A percentile compares a stretch with the other conserved stretches of the same genome.
Conservation (phyloP, 768 basidiomycete genomes). For the Psilocybe sp. region DNA sequence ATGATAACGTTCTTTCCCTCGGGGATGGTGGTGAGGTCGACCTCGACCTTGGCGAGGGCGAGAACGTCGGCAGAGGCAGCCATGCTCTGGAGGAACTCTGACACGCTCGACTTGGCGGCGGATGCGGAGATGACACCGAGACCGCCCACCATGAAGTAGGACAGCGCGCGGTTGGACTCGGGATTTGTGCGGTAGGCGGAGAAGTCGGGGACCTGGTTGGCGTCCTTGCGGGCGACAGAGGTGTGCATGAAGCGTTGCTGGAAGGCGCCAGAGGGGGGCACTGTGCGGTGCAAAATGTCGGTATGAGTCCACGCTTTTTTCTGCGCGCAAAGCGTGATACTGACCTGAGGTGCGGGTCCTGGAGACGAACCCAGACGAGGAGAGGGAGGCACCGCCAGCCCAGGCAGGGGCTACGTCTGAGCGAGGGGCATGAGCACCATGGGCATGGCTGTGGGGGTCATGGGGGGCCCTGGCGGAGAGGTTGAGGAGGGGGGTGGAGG, state of each 20-base stretch:
- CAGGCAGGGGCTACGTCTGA: conserved; percentile 63
- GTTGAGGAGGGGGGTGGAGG: conserved; percentile 72
- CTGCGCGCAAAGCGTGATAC: conserved; percentile 17
- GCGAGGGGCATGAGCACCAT: conserved; percentile 52
- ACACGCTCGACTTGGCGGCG: conserved; percentile 88
- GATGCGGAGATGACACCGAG: conserved; percentile 93
- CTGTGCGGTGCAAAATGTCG: conserved; percentile 29
- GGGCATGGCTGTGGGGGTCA: conserved; percentile 57
- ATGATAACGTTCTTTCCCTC: conserved; percentile 97
- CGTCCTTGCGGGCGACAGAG: conserved; percentile 63
- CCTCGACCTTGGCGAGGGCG: conserved; percentile 96
- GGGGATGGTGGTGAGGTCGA: conserved; percentile 85
- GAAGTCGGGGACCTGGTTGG: conserved; percentile 88
- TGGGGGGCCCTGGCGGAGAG: conserved; percentile 64
- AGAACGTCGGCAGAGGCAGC: conserved; percentile 96
- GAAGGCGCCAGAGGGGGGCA: conserved; percentile 49
- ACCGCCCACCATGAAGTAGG: conserved; percentile 89
- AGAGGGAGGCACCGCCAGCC: conserved; percentile 53
- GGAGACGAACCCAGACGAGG: conserved; percentile 55
- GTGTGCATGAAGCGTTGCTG: conserved; percentile 78
- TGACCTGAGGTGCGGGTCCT: conserved; percentile 64
- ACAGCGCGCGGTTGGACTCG: conserved; percentile 68
- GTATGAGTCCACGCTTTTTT: background rate
- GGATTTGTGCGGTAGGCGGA: conserved; percentile 73
- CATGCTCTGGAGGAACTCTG: conserved; percentile 95